Evolutionary conservation across 2,329 filamentous ascomycete genomes (phyloP), one percentile per base, ranked within the genome.

Genomic region (Cadophora malorum): DNA sequence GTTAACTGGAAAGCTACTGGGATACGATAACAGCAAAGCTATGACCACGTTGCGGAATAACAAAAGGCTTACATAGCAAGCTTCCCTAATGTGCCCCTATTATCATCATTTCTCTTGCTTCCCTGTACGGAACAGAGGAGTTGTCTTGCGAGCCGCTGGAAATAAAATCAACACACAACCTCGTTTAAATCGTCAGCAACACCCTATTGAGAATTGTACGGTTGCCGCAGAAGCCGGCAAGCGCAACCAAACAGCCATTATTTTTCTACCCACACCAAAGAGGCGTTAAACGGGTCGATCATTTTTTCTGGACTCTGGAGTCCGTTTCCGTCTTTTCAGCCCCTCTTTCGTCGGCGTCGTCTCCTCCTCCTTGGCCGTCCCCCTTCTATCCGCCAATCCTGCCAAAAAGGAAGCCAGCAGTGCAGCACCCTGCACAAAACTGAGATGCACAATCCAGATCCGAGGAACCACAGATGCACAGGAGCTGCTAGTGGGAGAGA

Each of bases 391-490:
- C 50, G 56, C 38, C 58, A 59, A 31, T 65, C 23, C 47, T 61
- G 33, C 47, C 31, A 61, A 56, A 62, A 58, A 53, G 19, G 23
- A 63, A 52, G 31, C 25, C 65, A 58, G 52, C 56, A 55, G 19
- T 56, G 19, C 33, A 23, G 63, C 63, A 49, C 28, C 38, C 23
- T 56, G 63, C 52, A 49, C 63, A 41, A 59, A 59, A 45, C 45
- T 41, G 41, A 21, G 33, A 35, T 52, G 53, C 53, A 65, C 52
- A 65, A 63, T 63, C 59, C 52, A 64, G 65, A 64, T 67, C 65
- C 65, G 65, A 67, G 61, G 65, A 50, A 50, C 59, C 52, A 47
- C 53, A 64, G n/a, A 31, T 28, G 56, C 38, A 35, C 50, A 61
- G 55, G 9, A 38, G 55, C 33, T 38, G 35, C 33, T 45, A 58